These are phyloP conservation scores for Alternaria sp. DNA, from an alignment of 2,329 filamentous ascomycete species.

Conservation along the genomic window DNA sequence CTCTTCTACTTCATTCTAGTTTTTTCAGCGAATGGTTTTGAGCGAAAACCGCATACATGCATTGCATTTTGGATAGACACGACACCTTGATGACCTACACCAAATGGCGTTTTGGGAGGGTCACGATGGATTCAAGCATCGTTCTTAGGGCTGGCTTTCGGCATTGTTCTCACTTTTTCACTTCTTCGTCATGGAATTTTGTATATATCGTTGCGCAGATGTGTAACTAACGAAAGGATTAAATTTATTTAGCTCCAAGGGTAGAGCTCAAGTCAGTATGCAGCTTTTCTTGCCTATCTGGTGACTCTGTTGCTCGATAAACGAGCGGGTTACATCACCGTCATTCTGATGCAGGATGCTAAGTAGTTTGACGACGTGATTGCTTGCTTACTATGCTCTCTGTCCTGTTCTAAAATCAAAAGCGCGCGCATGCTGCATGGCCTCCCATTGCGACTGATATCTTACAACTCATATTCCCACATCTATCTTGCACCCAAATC, in stretches of 20 bases:
- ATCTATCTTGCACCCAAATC: conserved; percentile 43
- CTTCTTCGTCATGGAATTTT: background rate
- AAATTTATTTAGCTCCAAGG: background rate
- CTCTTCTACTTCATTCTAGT: background rate
- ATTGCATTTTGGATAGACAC: conserved; percentile 15
- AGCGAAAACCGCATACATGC: conserved; percentile 9
- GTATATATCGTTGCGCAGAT: conserved; percentile 10
- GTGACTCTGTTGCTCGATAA: background rate
- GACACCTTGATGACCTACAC: conserved; percentile 4
- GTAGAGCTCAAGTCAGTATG: background rate
- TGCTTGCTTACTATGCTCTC: background rate
- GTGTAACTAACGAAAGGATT: background rate
- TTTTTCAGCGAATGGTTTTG: conserved; percentile 1
- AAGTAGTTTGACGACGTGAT: background rate
- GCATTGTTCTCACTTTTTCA: background rate
- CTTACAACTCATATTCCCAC: background rate
- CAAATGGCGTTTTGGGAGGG: conserved; percentile 6
- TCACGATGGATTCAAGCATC: background rate
- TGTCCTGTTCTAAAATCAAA: background rate
- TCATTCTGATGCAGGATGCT: background rate
- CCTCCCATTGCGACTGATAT: background rate
- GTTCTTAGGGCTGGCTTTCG: background rate
- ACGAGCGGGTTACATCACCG: background rate
- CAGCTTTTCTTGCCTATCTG: background rate
- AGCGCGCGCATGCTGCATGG: background rate